Evolutionary conservation across 2,329 filamentous ascomycete species (phyloP).

Genomic region (Talaromyces piceae): DNA sequence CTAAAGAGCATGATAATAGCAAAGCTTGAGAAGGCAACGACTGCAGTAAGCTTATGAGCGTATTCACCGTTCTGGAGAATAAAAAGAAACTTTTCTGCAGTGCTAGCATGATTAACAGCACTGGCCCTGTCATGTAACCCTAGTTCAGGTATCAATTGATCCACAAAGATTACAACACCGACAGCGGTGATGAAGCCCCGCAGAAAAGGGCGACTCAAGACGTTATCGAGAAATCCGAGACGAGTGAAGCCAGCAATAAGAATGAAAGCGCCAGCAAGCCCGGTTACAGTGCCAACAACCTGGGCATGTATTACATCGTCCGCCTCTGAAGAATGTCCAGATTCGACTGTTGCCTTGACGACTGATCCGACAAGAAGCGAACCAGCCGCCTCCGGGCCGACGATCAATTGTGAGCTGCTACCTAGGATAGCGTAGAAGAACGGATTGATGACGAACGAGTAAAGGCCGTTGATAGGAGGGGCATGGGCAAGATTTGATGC

Average conservation of each 20-base stretch:
- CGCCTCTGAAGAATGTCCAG: slow-evolving; percentile 56
- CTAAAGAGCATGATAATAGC: slow-evolving; percentile 82
- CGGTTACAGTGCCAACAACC: slow-evolving; percentile 80
- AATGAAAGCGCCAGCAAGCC: slow-evolving; percentile 80
- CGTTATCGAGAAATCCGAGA: slow-evolving; percentile 87
- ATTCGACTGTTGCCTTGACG: slow-evolving; percentile 67
- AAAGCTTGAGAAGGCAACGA: slow-evolving; percentile 73
- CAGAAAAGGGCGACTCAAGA: slow-evolving; percentile 84
- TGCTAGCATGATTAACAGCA: slow-evolving; percentile 74
- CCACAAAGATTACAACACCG: slow-evolving; percentile 90
- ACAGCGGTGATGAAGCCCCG: slow-evolving; percentile 96
- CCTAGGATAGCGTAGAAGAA: slow-evolving; percentile 85
- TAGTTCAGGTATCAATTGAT: slow-evolving; percentile 86
- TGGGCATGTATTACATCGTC: slow-evolving; percentile 67
- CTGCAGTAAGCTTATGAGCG: slow-evolving; percentile 66
- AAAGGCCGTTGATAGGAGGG: slow-evolving; percentile 87
- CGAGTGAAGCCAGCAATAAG: slow-evolving; percentile 78
- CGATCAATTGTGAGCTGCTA: slow-evolving; percentile 85
- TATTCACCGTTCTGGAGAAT: slow-evolving; percentile 59
- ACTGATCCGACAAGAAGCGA: slow-evolving; percentile 85
- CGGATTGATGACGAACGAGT: slow-evolving; percentile 88
- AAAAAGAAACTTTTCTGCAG: slow-evolving; percentile 77
- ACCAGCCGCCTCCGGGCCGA: slow-evolving; percentile 90
- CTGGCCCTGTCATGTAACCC: slow-evolving; percentile 64
- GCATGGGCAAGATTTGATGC: slow-evolving; percentile 89